Conservation (phyloP, 176 grass and related monocot genomes). For the Ananas comosus region DNA sequence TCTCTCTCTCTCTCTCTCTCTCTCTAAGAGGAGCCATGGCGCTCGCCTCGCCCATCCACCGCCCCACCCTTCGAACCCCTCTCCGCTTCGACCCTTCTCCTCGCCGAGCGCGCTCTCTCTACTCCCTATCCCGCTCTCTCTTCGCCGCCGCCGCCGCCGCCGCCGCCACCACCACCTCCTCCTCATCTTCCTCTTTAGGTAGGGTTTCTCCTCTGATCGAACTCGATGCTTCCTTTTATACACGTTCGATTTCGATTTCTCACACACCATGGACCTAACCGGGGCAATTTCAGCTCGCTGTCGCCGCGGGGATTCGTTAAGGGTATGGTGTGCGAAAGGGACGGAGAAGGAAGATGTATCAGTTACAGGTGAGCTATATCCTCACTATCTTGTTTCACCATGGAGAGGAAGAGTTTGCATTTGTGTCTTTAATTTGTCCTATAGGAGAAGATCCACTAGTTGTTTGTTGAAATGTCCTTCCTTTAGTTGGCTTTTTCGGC, state of each 20-base stretch:
- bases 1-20: background rate
- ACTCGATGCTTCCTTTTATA: background rate
- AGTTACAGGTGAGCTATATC: background rate
- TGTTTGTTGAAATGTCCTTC: background rate
- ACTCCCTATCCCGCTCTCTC: background rate
- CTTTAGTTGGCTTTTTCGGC: background rate
- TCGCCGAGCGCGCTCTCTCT: background rate
- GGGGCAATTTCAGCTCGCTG: background rate
- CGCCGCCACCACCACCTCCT: too few species aligned
- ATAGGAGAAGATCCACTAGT: too few species aligned
- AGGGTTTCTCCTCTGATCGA: background rate
- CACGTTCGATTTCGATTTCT: background rate
- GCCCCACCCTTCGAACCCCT: constrained; percentile 1
- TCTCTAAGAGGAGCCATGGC: background rate
- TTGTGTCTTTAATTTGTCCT: too few species aligned
- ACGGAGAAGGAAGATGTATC: constrained; percentile 20
- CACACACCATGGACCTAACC: background rate
- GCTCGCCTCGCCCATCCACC: constrained; percentile 4
- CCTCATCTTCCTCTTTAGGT: background rate
- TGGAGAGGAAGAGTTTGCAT: background rate
- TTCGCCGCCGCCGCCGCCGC: background rate
- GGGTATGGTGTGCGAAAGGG: constrained; percentile 1
- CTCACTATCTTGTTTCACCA: background rate
- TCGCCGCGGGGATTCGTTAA: background rate
- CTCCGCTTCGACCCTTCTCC: background rate